phyloP scores from a whole-genome alignment of 2,329 filamentous ascomycete genomes.

The Botrytis hyacinthi region DNA sequence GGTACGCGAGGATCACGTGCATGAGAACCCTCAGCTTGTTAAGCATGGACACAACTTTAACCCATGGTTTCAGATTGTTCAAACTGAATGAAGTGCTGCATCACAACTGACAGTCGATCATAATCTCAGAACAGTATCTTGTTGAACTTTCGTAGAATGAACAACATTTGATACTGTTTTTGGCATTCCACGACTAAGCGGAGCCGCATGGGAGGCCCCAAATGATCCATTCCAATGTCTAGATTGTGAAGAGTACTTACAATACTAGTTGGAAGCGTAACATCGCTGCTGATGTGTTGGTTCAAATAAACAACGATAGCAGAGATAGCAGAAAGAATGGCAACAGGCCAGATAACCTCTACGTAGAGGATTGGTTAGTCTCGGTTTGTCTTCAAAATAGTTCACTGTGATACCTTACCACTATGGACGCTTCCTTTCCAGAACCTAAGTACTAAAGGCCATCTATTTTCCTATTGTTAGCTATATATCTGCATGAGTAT shows the following conservation, averaged over 20 bases:
- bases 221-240: background rate
- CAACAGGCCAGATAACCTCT: constrained; percentile 55
- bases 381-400: too few relatives aligned
- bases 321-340: constrained; percentile 57
- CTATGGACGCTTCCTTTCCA: constrained; percentile 62
- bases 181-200: background rate
- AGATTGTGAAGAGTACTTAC: constrained; percentile 39
- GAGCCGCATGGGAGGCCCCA: background rate
- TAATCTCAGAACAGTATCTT: too few relatives aligned
- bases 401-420: constrained; percentile 23
- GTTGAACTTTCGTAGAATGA: too few relatives aligned
- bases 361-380: constrained; percentile 3
- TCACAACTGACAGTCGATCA: background rate
- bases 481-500: background rate
- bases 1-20: background rate
- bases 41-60: background rate
- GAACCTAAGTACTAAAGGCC: constrained; percentile 63
- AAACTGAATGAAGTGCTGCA: background rate
- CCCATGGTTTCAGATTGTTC: background rate
- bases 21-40: background rate
- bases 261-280: constrained; percentile 57
- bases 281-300: constrained; percentile 47
- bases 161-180: too few relatives aligned
- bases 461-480: constrained; percentile 43
- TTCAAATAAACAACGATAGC: constrained; percentile 58